Conservation (phyloP, 2,329 filamentous ascomycete genomes). For the Taxawa tesnikishii region DNA sequence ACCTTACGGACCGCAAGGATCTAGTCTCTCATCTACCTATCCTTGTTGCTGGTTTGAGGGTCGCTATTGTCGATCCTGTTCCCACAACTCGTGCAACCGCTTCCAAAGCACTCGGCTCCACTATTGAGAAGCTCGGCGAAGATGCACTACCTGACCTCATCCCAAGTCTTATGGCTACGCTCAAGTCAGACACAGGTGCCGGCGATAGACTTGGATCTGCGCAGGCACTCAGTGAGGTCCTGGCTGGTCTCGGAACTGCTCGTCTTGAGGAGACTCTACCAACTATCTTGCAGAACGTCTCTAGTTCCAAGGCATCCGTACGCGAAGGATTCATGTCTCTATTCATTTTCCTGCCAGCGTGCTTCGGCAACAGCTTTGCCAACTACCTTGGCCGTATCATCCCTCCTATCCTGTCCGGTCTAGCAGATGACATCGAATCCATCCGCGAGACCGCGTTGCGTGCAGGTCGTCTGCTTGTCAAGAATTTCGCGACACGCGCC, state of each 20-base stretch:
- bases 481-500: constrained; percentile 92
- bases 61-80: constrained; percentile 87
- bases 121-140: constrained; percentile 97
- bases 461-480: constrained; percentile 86
- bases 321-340: constrained; percentile 98
- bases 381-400: constrained; percentile 94
- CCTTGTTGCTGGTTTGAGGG: constrained; percentile 76
- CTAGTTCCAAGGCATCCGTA: constrained; percentile 78
- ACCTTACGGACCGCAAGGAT: constrained; percentile 93
- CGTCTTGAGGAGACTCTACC: constrained; percentile 92
- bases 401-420: constrained; percentile 81
- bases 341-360: constrained; percentile 97
- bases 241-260: constrained; percentile 84
- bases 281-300: constrained; percentile 90
- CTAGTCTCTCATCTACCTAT: constrained; percentile 83
- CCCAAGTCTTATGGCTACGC: constrained; percentile 90
- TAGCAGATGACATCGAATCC: constrained; percentile 91
- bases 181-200: constrained; percentile 93
- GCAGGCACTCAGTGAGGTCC: constrained; percentile 89
- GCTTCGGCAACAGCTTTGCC: constrained; percentile 96
- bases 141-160: constrained; percentile 95
- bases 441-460: constrained; percentile 94
- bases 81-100: constrained; percentile 92
- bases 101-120: constrained; percentile 85
- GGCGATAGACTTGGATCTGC: constrained; percentile 93